Conservation (phyloP, 768 basidiomycete genomes). For the Agrocybe pediades region DNA sequence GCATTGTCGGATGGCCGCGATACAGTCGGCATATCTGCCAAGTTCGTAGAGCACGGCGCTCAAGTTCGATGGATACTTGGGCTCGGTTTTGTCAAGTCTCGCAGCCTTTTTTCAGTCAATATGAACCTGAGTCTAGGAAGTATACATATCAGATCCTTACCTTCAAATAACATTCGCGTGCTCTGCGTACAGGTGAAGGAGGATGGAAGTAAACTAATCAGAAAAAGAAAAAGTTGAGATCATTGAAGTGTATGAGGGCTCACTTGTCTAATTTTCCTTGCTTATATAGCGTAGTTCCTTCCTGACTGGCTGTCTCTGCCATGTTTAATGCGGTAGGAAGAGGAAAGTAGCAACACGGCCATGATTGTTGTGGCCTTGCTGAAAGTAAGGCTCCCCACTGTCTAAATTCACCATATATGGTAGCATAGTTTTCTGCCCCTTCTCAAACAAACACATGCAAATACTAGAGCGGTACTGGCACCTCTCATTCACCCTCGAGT, state of each 20-base stretch:
- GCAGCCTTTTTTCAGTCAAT: background rate
- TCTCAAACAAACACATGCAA: too few species aligned
- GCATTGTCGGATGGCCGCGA: conserved; percentile 5
- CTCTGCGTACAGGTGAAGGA: too few species aligned
- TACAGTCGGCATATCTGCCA: conserved; percentile 15
- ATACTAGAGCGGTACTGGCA: too few species aligned
- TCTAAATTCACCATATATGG: too few species aligned
- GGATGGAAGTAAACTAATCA: background rate
- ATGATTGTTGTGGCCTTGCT: background rate
- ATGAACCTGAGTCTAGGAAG: background rate
- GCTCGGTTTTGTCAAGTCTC: conserved; percentile 8
- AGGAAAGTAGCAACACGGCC: background rate
- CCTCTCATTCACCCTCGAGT: too few species aligned
- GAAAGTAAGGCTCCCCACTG: too few species aligned
- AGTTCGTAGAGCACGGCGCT: conserved; percentile 22
- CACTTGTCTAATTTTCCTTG: conserved; percentile 3
- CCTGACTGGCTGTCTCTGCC: conserved; percentile 10
- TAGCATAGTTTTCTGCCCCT: too few species aligned
- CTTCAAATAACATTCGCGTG: conserved; percentile 1
- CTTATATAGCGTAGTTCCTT: conserved; percentile 7
- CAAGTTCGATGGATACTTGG: conserved; percentile 25
- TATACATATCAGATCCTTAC: too few species aligned
- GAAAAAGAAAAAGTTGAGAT: background rate
- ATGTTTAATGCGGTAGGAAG: background rate
- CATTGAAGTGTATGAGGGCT: background rate